These are phyloP conservation scores for Aspergillus aculeatus DNA, from an alignment of 2,329 filamentous ascomycete genomes.

Conservation along the genomic window DNA sequence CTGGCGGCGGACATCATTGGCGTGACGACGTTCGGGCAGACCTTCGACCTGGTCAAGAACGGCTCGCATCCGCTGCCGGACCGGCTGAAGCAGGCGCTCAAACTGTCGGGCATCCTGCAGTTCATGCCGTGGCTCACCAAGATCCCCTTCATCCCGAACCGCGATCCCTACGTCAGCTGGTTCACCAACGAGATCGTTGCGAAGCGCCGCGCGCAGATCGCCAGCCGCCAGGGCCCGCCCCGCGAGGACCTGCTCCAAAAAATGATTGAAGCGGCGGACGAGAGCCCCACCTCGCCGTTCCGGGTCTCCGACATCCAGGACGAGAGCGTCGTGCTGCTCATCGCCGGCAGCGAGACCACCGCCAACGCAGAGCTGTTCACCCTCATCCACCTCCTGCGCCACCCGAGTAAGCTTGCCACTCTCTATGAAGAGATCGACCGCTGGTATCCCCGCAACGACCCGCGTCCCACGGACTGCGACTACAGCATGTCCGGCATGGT, in stretches of 20 bases:
- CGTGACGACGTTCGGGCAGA: constrained; percentile 1
- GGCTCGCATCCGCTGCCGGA: not conserved
- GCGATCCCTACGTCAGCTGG: not conserved
- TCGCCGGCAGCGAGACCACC: constrained; percentile 1
- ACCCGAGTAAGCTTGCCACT: not conserved
- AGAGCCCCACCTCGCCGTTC: not conserved
- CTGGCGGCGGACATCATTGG: constrained; percentile 3
- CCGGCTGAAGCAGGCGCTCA: not conserved
- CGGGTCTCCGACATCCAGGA: not conserved
- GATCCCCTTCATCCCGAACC: not conserved
- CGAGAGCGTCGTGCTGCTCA: not conserved
- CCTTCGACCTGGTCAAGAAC: not conserved
- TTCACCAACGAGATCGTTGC: not conserved
- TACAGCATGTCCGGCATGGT: not conserved
- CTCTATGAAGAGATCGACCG: not conserved
- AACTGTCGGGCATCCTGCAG: not conserved
- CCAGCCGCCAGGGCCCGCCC: not conserved
- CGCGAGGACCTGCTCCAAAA: not conserved
- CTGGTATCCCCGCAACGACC: not conserved
- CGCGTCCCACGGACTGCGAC: not conserved
- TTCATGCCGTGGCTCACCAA: not conserved
- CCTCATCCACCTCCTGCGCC: not conserved
- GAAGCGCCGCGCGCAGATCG: not conserved
- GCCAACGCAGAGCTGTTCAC: constrained; percentile 1
- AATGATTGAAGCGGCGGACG: not conserved